Conservation (phyloP, 2,329 filamentous ascomycete species). For the Trichoderma arundinaceum region DNA sequence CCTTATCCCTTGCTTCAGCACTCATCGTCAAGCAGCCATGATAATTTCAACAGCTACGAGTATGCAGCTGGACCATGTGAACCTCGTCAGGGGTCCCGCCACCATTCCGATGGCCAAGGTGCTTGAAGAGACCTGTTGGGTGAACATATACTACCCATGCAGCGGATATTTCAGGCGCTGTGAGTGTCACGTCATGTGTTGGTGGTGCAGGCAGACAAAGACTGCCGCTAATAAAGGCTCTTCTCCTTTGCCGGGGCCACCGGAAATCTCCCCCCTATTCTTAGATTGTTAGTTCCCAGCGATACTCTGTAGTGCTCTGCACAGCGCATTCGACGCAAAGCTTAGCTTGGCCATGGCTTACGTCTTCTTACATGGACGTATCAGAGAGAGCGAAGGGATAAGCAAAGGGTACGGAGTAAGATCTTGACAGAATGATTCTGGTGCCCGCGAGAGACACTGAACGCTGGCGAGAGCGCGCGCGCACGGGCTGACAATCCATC, state of each 20-base stretch:
- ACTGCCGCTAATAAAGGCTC: neutral
- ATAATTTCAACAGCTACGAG: neutral
- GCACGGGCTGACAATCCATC: slow-evolving; percentile 26
- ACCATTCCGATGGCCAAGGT: slow-evolving; percentile 5
- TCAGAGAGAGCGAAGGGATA: slow-evolving; percentile 9
- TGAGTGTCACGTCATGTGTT: slow-evolving; percentile 26
- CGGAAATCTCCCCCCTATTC: slow-evolving; percentile 3
- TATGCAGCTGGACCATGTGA: neutral
- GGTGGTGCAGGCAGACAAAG: slow-evolving; percentile 4
- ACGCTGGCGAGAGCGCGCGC: slow-evolving; percentile 27
- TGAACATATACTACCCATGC: neutral
- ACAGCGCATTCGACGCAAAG: slow-evolving; percentile 4
- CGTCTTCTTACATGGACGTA: slow-evolving; percentile 17
- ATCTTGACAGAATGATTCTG: slow-evolving; percentile 28
- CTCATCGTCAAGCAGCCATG: neutral
- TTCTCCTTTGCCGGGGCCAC: slow-evolving; percentile 21
- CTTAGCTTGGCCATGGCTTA: slow-evolving; percentile 15
- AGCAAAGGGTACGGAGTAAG: slow-evolving; percentile 21
- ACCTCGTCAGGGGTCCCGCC: neutral
- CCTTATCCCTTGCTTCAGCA: neutral
- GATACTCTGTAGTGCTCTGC: neutral
- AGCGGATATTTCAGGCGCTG: neutral
- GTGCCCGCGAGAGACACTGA: slow-evolving; percentile 16
- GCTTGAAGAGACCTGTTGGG: slow-evolving; percentile 5
- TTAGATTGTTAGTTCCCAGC: neutral